Base-by-base conservation (phyloP, 305 asterid species). In the Caryopteris hybrid region DNA sequence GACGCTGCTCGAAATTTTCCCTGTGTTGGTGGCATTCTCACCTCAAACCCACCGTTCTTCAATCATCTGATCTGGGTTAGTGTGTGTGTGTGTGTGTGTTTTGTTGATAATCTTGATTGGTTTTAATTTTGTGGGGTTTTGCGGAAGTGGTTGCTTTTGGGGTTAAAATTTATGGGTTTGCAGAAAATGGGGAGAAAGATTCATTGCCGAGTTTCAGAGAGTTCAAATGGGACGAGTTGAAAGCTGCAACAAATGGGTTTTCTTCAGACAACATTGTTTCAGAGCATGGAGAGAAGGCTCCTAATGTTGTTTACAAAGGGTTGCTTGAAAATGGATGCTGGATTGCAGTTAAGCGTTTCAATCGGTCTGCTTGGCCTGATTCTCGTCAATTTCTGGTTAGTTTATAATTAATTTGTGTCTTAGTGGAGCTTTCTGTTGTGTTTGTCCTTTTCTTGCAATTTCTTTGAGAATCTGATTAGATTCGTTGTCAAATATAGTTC, bases 261-360 rank as follows among this genome's bases (percentile, higher is more conserved):
- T 75, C 80, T 69, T 74, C 84, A 4, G 89, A 86, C 13, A 86
- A 86, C 59, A 84, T 86, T 22, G 89, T 86, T 17, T 86, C 92
- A 6, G 92, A 83, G 71, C 90, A 82, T 67, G 92, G 89, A 4
- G 92, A 84, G 69, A 84, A 81, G 61, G 92, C 89, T 34, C 92
- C 89, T 0, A 86, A 86, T 68, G 83, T 86, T 9, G 92, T 86
- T 22, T 86, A 86, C 74, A 84, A 79, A 77, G 92, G 92, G 1
- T 74, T 78, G 78, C 79, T 85, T 66, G 82, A 78, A 13, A 74
- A 70, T 74, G 82, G 79, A 55, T 21, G 69, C 18, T 71, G 74
- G 67, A 69, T 86, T 71, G 89, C 92, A 36, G 89, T 86, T 61
- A 86, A 86, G 79, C 85, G 92, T 36, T 86, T 86, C 36, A 79